These are phyloP conservation scores for Davidsoniella eucalypti DNA, from an alignment of 2,329 filamentous ascomycete species.

Conservation along the genomic window DNA sequence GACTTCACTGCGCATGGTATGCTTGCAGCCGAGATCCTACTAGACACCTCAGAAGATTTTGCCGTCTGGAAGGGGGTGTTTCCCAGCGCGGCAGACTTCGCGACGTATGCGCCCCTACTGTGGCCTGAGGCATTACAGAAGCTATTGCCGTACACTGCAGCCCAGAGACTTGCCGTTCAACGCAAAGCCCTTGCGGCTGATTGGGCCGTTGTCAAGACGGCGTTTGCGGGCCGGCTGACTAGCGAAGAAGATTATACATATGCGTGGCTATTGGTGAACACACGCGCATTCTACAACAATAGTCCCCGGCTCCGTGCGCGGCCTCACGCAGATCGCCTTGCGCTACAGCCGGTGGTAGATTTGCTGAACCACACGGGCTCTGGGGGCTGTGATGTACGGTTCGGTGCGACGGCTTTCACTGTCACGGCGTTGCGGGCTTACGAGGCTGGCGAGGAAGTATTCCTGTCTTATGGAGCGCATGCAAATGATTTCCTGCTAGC, in stretches of 20 bases:
- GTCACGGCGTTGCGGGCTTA: conserved; percentile 37
- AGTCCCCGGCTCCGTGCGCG: conserved; percentile 28
- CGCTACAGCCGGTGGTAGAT: conserved; percentile 56
- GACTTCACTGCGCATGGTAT: conserved; percentile 51
- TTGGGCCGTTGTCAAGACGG: conserved; percentile 21
- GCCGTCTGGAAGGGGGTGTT: conserved; percentile 49
- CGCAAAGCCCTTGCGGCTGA: conserved; percentile 24
- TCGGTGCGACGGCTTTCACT: conserved; percentile 33
- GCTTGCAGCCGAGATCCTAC: conserved; percentile 47
- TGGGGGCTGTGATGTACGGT: conserved; percentile 33
- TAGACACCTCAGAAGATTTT: conserved; percentile 23
- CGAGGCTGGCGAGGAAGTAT: conserved; percentile 44
- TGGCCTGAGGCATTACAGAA: conserved; percentile 31
- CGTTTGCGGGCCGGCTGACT: conserved; percentile 16
- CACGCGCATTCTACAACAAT: conserved; percentile 44
- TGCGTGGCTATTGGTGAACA: conserved; percentile 44
- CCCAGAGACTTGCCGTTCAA: conserved; percentile 37
- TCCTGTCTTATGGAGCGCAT: conserved; percentile 53
- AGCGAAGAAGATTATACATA: conserved; percentile 31
- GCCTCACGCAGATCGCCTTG: conserved; percentile 41
- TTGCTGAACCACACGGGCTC: conserved; percentile 44
- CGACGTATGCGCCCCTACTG: conserved; percentile 27
- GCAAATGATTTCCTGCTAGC: conserved; percentile 56
- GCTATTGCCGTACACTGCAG: conserved; percentile 29
- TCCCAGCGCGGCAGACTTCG: conserved; percentile 45